Conservation (phyloP, 2,329 filamentous ascomycete species). For the Venturia oleaginea region DNA sequence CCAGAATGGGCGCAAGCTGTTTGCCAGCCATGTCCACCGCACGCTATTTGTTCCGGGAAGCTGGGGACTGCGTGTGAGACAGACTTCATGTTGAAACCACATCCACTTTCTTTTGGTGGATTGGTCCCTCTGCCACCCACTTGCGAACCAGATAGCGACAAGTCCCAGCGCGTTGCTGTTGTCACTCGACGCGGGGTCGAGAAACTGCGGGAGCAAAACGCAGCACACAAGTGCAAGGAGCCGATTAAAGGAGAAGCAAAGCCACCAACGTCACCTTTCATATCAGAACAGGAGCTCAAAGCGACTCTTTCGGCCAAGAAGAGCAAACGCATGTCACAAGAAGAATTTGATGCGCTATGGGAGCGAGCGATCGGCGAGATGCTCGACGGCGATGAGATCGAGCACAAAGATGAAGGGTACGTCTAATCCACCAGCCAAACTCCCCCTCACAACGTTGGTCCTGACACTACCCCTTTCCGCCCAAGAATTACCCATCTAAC, state of each 20-base stretch:
- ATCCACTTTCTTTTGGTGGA: conserved; percentile 75
- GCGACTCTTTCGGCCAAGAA: conserved; percentile 64
- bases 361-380: conserved; percentile 64
- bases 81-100: conserved; percentile 76
- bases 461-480: conserved; percentile 19
- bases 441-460: conserved; percentile 22
- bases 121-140: conserved; percentile 78
- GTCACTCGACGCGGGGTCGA: conserved; percentile 85
- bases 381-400: conserved; percentile 50
- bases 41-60: conserved; percentile 79
- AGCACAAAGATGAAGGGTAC: conserved; percentile 50
- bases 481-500: conserved; percentile 8
- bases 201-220: conserved; percentile 73
- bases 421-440: conserved; percentile 27
- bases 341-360: conserved; percentile 90
- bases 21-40: conserved; percentile 82
- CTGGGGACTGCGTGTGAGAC: conserved; percentile 72
- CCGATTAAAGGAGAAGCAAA: conserved; percentile 53
- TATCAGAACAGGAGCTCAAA: conserved; percentile 63
- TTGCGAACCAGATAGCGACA: conserved; percentile 91
- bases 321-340: conserved; percentile 72
- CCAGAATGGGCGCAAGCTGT: conserved; percentile 64
- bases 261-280: conserved; percentile 55
- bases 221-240: conserved; percentile 84
- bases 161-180: conserved; percentile 73